Base-by-base conservation (phyloP, 768 basidiomycete species). In the Roridomyces roridus region DNA sequence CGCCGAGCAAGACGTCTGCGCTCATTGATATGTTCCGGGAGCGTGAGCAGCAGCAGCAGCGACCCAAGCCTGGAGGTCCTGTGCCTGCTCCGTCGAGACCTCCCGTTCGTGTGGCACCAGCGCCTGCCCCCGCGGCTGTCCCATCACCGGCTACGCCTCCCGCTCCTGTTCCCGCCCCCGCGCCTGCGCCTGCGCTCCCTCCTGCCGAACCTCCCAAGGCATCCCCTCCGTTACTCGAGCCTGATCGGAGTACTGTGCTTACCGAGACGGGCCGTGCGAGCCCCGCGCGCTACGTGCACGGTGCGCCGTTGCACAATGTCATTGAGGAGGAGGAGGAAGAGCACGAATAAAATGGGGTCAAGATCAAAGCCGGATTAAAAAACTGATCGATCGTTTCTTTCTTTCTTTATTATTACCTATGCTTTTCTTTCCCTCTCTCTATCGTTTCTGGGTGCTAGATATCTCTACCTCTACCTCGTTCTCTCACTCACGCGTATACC, bases 1-100 rank as follows among this genome's bases (percentile, higher is more conserved):
- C 74, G 14, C 72, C 75, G 17, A 86, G 85, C 74, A 89, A 86
- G 73, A 91, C 91, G 1, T 86, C 89, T 4, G 83, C 86, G 2
- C 77, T 94, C 46, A 94, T 93, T 63, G 90, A 92, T 70, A 89
- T 94, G 89, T 94, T 92, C 64, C 84, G 90, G 46, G 88, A 93
- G 73, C 75, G 74, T 23, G 89, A 85, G 77, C 84, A 80, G 64
- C 82, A 77, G 51, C 52, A 72, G 62, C 46, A 79, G 73, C 58
- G 68, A n/a, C 59, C 69, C 4, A 69, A 72, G 15, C 66, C 72
- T 15, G 62, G 65, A 11, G 51, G 61, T 17, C 46, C 71, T 5
- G 48, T 55, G 39, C 66, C 72, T 17, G 65, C 73, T 9, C 72
- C 77, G 18, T 77, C 79, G 14, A 70, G 75, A 50, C 70, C 77